Evolutionary conservation across 257 asterid species (phyloP).

Genomic region (Forsythia suspensa): DNA sequence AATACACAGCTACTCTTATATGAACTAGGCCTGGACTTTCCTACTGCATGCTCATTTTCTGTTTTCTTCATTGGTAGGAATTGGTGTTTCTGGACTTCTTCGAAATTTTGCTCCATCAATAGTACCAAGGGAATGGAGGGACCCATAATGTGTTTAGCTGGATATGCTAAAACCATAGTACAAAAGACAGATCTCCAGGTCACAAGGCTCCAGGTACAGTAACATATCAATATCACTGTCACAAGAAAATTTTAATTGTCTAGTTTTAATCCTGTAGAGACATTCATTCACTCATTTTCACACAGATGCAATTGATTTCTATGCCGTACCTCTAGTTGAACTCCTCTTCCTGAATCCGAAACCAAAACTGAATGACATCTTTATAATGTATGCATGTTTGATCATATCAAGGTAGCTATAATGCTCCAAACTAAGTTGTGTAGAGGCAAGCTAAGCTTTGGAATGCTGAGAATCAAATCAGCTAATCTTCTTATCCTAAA

Average conservation of each 20-base stretch:
- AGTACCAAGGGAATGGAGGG: slow-evolving; percentile 51
- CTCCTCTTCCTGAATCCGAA: neutral
- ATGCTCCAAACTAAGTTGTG: neutral
- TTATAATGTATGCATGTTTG: neutral
- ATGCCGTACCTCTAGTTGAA: neutral
- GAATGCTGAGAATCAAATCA: neutral
- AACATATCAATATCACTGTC: neutral
- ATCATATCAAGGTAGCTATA: neutral
- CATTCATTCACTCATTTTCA: neutral
- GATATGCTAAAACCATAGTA: neutral
- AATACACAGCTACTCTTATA: neutral
- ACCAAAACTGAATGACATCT: neutral
- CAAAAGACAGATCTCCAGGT: neutral
- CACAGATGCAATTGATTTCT: neutral
- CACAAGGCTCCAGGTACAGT: neutral
- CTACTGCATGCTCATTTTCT: slow-evolving; percentile 1
- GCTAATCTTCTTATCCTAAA: neutral
- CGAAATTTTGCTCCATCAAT: slow-evolving; percentile 37
- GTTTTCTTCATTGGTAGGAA: slow-evolving; percentile 31
- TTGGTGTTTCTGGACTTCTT: slow-evolving; percentile 34
- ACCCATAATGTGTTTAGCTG: neutral
- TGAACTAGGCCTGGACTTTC: neutral
- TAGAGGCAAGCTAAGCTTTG: neutral
- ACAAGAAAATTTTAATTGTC: neutral
- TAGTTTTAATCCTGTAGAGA: neutral